Base-by-base conservation (phyloP, 2,329 filamentous ascomycete genomes). In the Cladosporium sp. region DNA sequence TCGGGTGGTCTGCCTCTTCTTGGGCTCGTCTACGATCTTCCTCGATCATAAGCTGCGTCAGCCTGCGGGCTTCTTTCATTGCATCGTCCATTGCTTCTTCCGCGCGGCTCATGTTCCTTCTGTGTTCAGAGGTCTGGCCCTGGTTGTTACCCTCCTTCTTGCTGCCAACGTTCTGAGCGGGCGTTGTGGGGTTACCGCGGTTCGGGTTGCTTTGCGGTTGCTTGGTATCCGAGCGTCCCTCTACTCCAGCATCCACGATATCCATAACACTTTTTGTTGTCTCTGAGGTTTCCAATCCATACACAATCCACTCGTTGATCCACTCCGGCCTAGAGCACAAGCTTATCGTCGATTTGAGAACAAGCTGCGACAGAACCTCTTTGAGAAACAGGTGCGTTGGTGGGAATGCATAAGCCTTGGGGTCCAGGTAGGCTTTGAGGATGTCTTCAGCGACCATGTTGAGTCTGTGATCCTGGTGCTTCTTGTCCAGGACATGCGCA, bases 291-390 rank as follows among this genome's bases (percentile, higher is more conserved):
- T 96, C 89, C 2, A 99, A 75, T 1, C 96, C 78, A 67, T 96
- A 88, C 1, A 97, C 86, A 53, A 99, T 97, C 90, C 91, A 97
- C 27, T 84, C 84, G 64, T 99, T 99, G 67, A 99, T 95, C 80
- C 88, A 97, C 58, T 97, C 92, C 0, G 92, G 84, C 59, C 88
- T 88, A 19, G 91, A 95, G 68, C 91, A 96, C 48, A 79, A 88
- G 55, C 87, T 82, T 20, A 99, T 75, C 0, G 86, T 87, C 67
- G 84, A 89, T 63, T 95, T 89, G 11, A 99, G 77, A 2, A 96
- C 77, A 11, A 95, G 80, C 6, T 88, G 87, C 1, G 89, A 83
- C 30, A 97, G 69, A 9, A 96, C 83, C 68, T 97, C 88, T 43
- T 88, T 82, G 49, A 97, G 71, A 59, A 99, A 97, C 12, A 84